phyloP scores from a whole-genome alignment of 305 asterid genomes.

The Rubia occidens region DNA sequence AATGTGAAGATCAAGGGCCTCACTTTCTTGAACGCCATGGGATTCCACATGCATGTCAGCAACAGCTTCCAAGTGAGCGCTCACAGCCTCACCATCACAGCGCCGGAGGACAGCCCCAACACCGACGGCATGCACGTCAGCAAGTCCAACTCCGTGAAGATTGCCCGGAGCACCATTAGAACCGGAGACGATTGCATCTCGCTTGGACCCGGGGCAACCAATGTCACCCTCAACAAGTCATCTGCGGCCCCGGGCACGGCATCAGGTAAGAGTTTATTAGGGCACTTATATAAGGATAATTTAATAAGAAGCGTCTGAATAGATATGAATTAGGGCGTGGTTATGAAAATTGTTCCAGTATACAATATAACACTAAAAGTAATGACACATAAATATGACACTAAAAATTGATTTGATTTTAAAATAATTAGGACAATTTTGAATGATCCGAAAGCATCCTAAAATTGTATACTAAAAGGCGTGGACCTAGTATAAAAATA shows the following conservation, averaged over 20 bases:
- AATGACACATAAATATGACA: no score
- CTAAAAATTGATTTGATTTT: no score
- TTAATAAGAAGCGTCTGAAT: no score
- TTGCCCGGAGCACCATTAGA: constrained; percentile 30
- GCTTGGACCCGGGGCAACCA: constrained; percentile 46
- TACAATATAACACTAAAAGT: no score
- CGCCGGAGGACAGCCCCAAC: constrained; percentile 44
- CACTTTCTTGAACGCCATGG: constrained; percentile 43
- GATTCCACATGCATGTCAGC: constrained; percentile 59
- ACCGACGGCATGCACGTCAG: constrained; percentile 60
- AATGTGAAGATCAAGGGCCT: constrained; percentile 38
- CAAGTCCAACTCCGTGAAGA: constrained; percentile 32
- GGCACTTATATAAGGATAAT: no score
- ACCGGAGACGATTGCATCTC: constrained; percentile 65
- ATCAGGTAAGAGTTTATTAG: constrained; percentile 30
- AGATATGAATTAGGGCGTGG: no score
- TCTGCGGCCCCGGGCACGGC: constrained; percentile 63
- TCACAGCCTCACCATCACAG: constrained; percentile 26
- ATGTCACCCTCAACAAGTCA: constrained; percentile 38
- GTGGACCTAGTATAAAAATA: no score
- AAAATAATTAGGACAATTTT: no score
- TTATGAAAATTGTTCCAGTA: no score
- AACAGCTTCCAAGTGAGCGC: constrained; percentile 29
- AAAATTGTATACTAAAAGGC: no score
- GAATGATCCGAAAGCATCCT: no score